These are phyloP conservation scores for Collybiopsis confluens DNA, from an alignment of 768 basidiomycete species.

Conservation along the genomic window DNA sequence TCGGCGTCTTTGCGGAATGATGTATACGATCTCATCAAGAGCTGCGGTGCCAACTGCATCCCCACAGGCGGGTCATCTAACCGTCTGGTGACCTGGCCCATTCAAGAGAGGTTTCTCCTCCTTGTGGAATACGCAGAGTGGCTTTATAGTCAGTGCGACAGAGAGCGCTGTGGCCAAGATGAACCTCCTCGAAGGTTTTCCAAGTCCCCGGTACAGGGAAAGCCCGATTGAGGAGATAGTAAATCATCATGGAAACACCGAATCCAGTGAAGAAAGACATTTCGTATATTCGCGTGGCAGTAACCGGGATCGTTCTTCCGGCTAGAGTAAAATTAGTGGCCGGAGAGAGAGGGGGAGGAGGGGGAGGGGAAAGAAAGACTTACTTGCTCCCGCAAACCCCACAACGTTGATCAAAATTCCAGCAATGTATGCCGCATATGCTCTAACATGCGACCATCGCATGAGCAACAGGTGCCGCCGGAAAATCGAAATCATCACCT, in stretches of 20 bases:
- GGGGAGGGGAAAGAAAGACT: slow-evolving; percentile 18
- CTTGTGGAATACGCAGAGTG: too few species aligned
- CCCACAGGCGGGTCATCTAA: too few species aligned
- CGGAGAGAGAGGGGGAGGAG: not conserved
- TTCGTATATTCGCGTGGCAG: slow-evolving; percentile 69
- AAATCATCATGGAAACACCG: slow-evolving; percentile 60
- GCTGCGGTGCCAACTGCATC: too few species aligned
- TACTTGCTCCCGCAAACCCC: slow-evolving; percentile 74
- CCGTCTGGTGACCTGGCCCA: too few species aligned
- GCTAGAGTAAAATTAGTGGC: slow-evolving; percentile 25
- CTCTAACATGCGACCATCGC: too few species aligned
- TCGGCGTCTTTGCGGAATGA: too few species aligned
- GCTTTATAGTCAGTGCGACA: too few species aligned
- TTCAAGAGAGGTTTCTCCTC: too few species aligned
- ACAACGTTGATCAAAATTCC: slow-evolving; percentile 82
- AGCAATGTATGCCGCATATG: slow-evolving; percentile 62
- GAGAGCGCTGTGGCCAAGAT: too few species aligned
- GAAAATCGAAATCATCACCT: too few species aligned
- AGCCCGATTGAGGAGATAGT: slow-evolving; percentile 51
- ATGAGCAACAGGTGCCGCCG: too few species aligned
- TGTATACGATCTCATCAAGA: too few species aligned
- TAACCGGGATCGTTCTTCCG: slow-evolving; percentile 57
- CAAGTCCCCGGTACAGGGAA: slow-evolving; percentile 56
- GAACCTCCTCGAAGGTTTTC: slow-evolving; percentile 46
- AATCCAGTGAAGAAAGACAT: slow-evolving; percentile 87